Evolutionary conservation across 164 flowering plant genomes (phyloP), one percentile per base, ranked within the genome.

Genomic region (Santalum album): DNA sequence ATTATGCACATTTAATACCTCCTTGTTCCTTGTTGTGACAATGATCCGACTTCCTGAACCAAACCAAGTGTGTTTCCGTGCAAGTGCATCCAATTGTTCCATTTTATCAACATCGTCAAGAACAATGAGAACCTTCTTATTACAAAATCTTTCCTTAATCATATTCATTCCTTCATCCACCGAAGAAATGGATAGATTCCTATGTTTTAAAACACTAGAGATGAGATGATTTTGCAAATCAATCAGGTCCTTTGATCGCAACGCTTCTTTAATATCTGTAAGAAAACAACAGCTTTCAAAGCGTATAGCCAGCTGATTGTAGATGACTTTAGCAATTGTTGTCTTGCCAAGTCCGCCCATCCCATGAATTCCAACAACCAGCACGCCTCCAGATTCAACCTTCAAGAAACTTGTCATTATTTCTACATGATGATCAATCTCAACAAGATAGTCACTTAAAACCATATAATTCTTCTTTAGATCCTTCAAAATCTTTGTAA

Each of bases 21-120:
- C 18, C 19, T 20, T 26, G 17, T 64, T 24, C 36, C 62, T 45
- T 0, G 62, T 64, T 12, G 67, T 64, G 14, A 64, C 38, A 23
- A 64, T 58, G 10, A 64, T 57, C 21, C 56, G 27, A 36, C 62
- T 48, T 54, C 72, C 69, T 2, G 6, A 5, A 18, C 58, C 54
- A 53, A 71, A 60, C 68, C 62, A 60, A 35, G 53, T 29, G n/a
- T 2, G 29, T 1, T 7, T 25, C 18, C 49, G 49, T 2, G 25
- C 51, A 35, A 69, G 23, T 2, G 61, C 54, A 52, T 59, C 32
- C 5, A 69, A 2, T 44, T 64, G 69, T 6, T 43, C 51, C 7
- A 1, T 1, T 0, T 40, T 20, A 57, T 64, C 61, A 4, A 72
- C 67, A 61, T 68, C 75, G 55, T 72, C 75, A 20, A 72, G 39